Evolutionary conservation across 2,329 filamentous ascomycete genomes (phyloP).

Genomic region (Coniochaeta pulveracea): DNA sequence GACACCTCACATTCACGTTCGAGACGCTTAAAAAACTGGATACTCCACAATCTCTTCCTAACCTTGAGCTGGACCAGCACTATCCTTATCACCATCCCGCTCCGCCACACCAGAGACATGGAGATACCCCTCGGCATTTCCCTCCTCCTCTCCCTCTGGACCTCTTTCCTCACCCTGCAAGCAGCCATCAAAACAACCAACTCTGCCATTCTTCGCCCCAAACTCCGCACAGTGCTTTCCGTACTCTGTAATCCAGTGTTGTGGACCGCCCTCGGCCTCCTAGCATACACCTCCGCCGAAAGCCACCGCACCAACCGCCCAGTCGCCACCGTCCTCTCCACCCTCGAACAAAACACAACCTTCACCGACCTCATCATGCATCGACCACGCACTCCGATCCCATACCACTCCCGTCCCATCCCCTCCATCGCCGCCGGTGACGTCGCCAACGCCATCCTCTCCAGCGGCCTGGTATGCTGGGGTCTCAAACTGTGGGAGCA

Average conservation of each 20-base stretch:
- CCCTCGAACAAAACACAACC: conserved; percentile 16
- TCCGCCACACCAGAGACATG: conserved; percentile 20
- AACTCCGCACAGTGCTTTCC: conserved; percentile 16
- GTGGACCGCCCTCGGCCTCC: conserved; percentile 30
- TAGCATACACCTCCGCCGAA: conserved; percentile 30
- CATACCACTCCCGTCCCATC: not conserved
- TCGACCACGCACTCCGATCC: conserved; percentile 6
- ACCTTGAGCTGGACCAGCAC: conserved; percentile 19
- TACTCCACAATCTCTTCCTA: conserved; percentile 17
- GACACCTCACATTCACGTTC: no score
- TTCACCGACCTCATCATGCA: conserved; percentile 17
- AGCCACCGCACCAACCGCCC: conserved; percentile 11
- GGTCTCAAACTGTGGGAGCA: conserved; percentile 42
- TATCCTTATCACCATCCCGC: conserved; percentile 26
- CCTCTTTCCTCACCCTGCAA: conserved; percentile 26
- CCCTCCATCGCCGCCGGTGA: conserved; percentile 30
- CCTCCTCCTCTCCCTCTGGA: conserved; percentile 38
- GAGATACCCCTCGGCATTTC: conserved; percentile 32
- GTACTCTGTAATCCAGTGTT: conserved; percentile 37
- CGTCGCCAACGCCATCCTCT: conserved; percentile 33
- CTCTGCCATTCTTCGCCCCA: conserved; percentile 10
- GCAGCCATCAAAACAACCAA: conserved; percentile 17
- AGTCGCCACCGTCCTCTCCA: conserved; percentile 12
- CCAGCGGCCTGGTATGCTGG: conserved; percentile 39
- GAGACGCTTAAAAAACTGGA: no score